Evolutionary conservation across 139 green algal species (phyloP).

Genomic region (Chlorella sp.): DNA sequence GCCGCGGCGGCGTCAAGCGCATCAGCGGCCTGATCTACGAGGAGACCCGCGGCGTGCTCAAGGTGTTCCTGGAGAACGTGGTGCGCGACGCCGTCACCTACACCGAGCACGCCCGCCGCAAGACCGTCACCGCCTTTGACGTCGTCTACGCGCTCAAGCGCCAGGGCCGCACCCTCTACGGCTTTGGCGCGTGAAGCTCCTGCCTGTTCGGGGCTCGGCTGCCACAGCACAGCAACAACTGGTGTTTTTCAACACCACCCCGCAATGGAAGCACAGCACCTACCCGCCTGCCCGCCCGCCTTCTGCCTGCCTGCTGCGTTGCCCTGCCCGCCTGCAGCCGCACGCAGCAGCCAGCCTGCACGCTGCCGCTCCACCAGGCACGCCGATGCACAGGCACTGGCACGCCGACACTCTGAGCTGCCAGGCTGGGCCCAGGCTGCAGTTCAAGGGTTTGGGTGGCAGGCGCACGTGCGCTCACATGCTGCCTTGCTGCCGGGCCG

Average conservation of each 20-base stretch:
- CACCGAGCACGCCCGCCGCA: slow-evolving; percentile 95
- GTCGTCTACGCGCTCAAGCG: slow-evolving; percentile 96
- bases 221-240: not conserved
- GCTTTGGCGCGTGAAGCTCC: slow-evolving; percentile 77
- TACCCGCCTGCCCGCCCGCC: too few relatives aligned
- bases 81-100: slow-evolving; percentile 96
- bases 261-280: too few relatives aligned
- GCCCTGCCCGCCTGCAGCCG: too few relatives aligned
- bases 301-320: too few relatives aligned
- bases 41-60: slow-evolving; percentile 87
- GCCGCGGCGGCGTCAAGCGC: slow-evolving; percentile 85
- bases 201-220: not conserved
- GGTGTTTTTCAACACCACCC: slow-evolving; percentile 13
- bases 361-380: too few relatives aligned
- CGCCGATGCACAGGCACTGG: too few relatives aligned
- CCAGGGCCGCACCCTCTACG: slow-evolving; percentile 96
- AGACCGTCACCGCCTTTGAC: slow-evolving; percentile 97
- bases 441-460: too few relatives aligned
- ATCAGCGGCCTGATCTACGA: slow-evolving; percentile 90
- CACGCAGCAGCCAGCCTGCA: too few relatives aligned
- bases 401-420: too few relatives aligned
- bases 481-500: too few relatives aligned
- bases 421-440: too few relatives aligned
- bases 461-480: too few relatives aligned
- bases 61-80: slow-evolving; percentile 94